These are phyloP conservation scores for Cladosporium sp. DNA, from an alignment of 2,329 filamentous ascomycete species.

Conservation along the genomic window DNA sequence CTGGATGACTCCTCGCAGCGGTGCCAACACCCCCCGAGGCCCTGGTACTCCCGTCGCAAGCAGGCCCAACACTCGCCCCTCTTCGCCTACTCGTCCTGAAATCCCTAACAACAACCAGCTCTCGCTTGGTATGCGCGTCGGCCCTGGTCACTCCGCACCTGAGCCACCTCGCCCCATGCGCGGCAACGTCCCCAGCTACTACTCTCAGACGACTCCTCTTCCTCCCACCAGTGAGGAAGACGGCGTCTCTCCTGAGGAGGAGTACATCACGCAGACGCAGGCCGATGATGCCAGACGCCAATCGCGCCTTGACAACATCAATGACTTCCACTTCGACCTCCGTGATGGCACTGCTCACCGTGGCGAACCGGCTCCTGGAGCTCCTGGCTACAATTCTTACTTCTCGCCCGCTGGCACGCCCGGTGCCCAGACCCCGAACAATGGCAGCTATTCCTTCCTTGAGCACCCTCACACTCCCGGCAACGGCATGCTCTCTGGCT, in stretches of 20 bases:
- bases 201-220: conserved; percentile 2
- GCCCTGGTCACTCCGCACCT: conserved; percentile 24
- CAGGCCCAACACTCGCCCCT: conserved; percentile 28
- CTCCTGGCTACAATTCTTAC: conserved; percentile 18
- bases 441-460: conserved; percentile 24
- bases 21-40: conserved; percentile 40
- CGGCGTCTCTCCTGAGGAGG: conserved; percentile 20
- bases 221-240: neutral
- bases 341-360: conserved; percentile 24
- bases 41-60: conserved; percentile 32
- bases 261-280: conserved; percentile 29
- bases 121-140: conserved; percentile 28
- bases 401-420: conserved; percentile 20
- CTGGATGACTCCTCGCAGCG: conserved; percentile 39
- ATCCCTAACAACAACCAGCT: conserved; percentile 22
- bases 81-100: conserved; percentile 29
- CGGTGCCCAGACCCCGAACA: conserved; percentile 19
- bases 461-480: conserved; percentile 25
- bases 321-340: conserved; percentile 29
- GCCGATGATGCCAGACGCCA: conserved; percentile 29
- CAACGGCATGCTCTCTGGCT: conserved; percentile 16
- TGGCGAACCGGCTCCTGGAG: neutral
- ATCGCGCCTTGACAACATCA: conserved; percentile 23
- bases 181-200: conserved; percentile 12
- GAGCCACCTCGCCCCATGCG: neutral